Evolutionary conservation across 83 land plant genomes (phyloP).

Genomic region (Isoetes engelmannii): DNA sequence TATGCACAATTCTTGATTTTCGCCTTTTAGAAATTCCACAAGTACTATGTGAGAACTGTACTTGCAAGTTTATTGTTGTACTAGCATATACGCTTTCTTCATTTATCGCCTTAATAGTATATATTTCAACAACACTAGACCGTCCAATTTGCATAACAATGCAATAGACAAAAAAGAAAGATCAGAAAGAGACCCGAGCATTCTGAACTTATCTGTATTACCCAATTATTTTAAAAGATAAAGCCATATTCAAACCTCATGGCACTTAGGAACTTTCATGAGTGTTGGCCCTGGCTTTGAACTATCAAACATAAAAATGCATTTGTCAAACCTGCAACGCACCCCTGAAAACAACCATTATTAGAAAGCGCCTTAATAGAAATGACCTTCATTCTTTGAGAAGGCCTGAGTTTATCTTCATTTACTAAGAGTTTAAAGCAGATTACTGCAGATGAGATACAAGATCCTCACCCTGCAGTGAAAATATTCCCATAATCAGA

Average conservation of each 20-base stretch:
- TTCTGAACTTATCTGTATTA: background rate
- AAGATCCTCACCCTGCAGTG: constrained; percentile 18
- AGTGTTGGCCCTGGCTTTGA: constrained; percentile 5
- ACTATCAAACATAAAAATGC: constrained; percentile 15
- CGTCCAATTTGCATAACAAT: background rate
- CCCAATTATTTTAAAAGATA: background rate
- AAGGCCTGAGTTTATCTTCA: background rate
- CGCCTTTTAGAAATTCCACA: no score
- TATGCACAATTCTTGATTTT: no score
- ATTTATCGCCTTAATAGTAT: background rate
- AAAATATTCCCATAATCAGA: constrained; percentile 21
- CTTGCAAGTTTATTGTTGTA: no score
- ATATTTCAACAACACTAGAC: background rate
- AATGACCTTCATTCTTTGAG: background rate
- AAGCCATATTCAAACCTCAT: constrained; percentile 5
- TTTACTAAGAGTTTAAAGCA: background rate
- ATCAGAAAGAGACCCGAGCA: background rate
- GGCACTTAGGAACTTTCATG: constrained; percentile 5
- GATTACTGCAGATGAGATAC: background rate
- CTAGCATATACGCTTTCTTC: background rate
- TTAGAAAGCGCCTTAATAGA: background rate
- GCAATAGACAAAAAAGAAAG: background rate
- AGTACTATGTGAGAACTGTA: no score
- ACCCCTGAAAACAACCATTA: background rate
- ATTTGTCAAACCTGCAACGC: constrained; percentile 9